Conservation (phyloP, 73 alveolate species). For the Paramecium biaurelia region DNA sequence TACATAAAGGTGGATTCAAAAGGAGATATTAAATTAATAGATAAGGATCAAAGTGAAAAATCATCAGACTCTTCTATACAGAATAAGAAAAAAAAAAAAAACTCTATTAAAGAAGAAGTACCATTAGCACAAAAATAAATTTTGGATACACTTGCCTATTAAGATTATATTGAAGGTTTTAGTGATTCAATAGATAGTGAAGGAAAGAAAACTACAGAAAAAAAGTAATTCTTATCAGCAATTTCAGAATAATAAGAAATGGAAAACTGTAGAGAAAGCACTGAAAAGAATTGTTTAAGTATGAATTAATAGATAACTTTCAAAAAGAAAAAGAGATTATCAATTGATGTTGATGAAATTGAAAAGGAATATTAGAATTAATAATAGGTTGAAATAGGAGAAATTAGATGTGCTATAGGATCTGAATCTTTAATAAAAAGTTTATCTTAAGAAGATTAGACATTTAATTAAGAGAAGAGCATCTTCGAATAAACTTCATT, state of each 20-base stretch:
- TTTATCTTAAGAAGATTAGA: not conserved
- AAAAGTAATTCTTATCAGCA: not conserved
- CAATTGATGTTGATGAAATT: conserved; percentile 39
- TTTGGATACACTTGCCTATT: not conserved
- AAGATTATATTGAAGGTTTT: conserved; percentile 28
- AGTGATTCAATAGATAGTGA: conserved; percentile 30
- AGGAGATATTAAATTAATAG: not conserved
- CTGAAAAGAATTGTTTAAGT: not conserved
- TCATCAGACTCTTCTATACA: not conserved
- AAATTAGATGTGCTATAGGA: conserved; percentile 44
- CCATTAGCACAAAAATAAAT: not conserved
- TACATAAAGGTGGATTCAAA: not conserved
- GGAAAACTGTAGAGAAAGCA: conserved; percentile 42
- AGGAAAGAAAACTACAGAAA: not conserved
- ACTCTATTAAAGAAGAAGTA: not conserved
- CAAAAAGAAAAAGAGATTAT: conserved; percentile 29
- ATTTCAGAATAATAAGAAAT: not conserved
- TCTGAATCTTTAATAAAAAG: conserved; percentile 13
- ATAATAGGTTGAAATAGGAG: conserved; percentile 36
- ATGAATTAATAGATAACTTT: not conserved
- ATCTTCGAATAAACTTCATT: conserved; percentile 68
- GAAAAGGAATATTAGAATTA: conserved; percentile 42
- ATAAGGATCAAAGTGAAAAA: not conserved
- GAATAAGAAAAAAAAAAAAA: not conserved
- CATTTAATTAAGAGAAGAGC: not conserved